These are phyloP conservation scores for Peniophora sp. DNA, from an alignment of 1,284 basidiomycete species.

Conservation along the genomic window DNA sequence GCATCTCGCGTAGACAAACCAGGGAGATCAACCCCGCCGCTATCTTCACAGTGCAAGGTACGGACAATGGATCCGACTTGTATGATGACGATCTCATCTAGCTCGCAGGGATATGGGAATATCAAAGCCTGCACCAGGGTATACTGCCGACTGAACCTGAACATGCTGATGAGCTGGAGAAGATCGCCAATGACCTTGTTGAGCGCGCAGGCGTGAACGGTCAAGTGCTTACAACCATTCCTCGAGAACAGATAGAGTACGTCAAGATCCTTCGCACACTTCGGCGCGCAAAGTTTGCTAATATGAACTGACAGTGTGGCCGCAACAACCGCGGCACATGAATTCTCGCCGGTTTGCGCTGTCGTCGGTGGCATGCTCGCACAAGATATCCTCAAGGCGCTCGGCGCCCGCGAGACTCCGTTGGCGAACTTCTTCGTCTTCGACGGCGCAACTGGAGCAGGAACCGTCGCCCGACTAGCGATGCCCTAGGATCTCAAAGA, in stretches of 20 bases:
- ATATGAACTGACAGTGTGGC: conserved; percentile 37
- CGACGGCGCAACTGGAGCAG: conserved; percentile 73
- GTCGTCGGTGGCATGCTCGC: conserved; percentile 91
- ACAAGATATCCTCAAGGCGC: conserved; percentile 89
- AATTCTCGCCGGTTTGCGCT: conserved; percentile 86
- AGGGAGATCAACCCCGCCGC: conserved; percentile 72
- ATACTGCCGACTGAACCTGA: conserved; percentile 45
- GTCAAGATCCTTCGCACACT: conserved; percentile 15
- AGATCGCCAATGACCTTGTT: conserved; percentile 55
- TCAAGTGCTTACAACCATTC: conserved; percentile 49
- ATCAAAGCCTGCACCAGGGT: conserved; percentile 51
- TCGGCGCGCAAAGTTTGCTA: neutral
- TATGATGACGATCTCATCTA: neutral
- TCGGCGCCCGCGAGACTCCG: conserved; percentile 86
- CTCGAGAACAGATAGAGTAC: conserved; percentile 52
- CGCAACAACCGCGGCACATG: conserved; percentile 65
- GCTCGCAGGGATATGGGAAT: conserved; percentile 75
- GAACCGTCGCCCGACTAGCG: conserved; percentile 52
- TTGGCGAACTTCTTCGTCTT: conserved; percentile 91
- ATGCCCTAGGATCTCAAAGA: conserved; percentile 27
- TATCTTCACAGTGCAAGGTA: conserved; percentile 70
- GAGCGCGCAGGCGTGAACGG: conserved; percentile 60
- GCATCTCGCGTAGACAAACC: conserved; percentile 63
- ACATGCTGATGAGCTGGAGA: conserved; percentile 49
- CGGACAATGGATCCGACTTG: conserved; percentile 14